Conservation (phyloP, 1,139 yeast species). For the Yamadazyma pseudoaaseri region DNA sequence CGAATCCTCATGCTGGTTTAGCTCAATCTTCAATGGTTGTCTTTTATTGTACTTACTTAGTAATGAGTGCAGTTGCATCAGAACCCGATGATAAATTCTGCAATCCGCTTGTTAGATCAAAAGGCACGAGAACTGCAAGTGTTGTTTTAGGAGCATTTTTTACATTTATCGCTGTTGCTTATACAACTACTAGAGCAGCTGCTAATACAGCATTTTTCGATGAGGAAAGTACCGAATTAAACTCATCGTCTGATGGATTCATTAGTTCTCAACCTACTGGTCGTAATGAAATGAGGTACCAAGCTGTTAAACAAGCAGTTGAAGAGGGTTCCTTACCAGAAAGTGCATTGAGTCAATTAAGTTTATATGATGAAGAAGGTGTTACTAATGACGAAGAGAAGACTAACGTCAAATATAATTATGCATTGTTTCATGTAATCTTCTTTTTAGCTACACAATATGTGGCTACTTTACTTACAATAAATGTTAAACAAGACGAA, state of each 20-base stretch:
- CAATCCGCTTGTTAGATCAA: constrained; percentile 86
- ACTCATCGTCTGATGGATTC: constrained; percentile 13
- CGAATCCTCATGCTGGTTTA: constrained; percentile 91
- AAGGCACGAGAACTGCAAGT: constrained; percentile 87
- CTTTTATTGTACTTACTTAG: constrained; percentile 86
- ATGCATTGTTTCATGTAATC: constrained; percentile 83
- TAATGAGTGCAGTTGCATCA: constrained; percentile 91
- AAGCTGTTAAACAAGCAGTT: constrained; percentile 90
- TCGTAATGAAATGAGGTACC: constrained; percentile 76
- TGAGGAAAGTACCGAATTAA: constrained; percentile 23
- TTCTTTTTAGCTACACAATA: constrained; percentile 96
- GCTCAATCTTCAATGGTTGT: constrained; percentile 98
- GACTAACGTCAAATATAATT: constrained; percentile 75
- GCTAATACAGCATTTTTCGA: constrained; percentile 64
- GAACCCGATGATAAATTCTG: constrained; percentile 94
- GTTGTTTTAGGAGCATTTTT: constrained; percentile 88
- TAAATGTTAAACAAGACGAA: constrained; percentile 83
- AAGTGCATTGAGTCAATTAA: constrained; percentile 76
- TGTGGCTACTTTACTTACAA: constrained; percentile 89
- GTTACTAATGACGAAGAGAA: constrained; percentile 51
- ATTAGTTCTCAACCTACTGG: constrained; percentile 54
- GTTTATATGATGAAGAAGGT: constrained; percentile 53
- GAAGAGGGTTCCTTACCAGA: constrained; percentile 94
- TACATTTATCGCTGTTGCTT: constrained; percentile 93
- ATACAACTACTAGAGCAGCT: constrained; percentile 97